phyloP scores from a whole-genome alignment of 805 yeast genomes.

The Grigorovia humatica region DNA sequence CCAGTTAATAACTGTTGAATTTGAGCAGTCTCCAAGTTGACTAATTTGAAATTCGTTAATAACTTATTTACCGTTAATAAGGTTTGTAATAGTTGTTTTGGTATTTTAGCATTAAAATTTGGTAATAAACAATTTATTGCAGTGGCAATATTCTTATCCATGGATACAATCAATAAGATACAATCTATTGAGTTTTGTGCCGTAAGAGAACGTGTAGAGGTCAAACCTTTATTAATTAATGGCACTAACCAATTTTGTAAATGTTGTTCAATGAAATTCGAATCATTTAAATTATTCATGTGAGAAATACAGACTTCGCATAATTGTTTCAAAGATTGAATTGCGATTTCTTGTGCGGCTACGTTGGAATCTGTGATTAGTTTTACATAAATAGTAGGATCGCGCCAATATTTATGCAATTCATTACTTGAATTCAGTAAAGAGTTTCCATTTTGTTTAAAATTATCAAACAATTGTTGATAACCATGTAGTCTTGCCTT shows the following conservation, averaged over 20 bases:
- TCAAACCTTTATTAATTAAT: constrained; percentile 73
- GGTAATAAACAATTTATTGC: constrained; percentile 56
- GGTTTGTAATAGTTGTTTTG: constrained; percentile 69
- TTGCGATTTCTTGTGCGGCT: constrained; percentile 81
- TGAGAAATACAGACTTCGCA: constrained; percentile 1
- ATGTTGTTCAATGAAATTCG: not conserved
- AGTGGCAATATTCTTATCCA: constrained; percentile 53
- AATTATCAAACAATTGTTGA: constrained; percentile 39
- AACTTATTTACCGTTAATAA: constrained; percentile 47
- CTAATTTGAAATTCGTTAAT: constrained; percentile 28
- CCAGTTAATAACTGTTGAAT: constrained; percentile 2
- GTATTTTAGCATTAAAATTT: constrained; percentile 46
- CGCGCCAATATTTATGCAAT: constrained; percentile 30
- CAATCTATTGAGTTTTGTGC: constrained; percentile 56
- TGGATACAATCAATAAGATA: constrained; percentile 51
- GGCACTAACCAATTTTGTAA: constrained; percentile 17
- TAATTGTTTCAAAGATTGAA: constrained; percentile 43
- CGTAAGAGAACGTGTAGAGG: constrained; percentile 66
- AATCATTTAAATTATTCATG: not conserved
- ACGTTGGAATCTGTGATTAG: constrained; percentile 74
- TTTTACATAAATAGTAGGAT: constrained; percentile 46
- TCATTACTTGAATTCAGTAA: constrained; percentile 34
- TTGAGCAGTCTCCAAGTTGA: constrained; percentile 5
- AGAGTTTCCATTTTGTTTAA: constrained; percentile 17
- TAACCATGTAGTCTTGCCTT: constrained; percentile 77